These are phyloP conservation scores for Rhododendron molle DNA, from an alignment of 148 eudicot species.

Conservation along the genomic window DNA sequence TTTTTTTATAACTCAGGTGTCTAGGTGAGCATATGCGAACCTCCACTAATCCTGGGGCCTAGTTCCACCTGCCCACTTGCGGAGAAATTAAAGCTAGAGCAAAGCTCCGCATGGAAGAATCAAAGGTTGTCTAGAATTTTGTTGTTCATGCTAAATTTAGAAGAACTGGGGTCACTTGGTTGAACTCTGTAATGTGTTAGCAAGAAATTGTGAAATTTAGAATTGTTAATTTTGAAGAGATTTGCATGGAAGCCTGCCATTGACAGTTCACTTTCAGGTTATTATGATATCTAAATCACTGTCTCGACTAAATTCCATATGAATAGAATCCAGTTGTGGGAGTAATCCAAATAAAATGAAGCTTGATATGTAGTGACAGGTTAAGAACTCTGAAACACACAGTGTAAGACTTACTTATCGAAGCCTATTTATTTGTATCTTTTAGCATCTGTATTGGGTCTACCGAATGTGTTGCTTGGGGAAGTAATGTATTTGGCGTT, in stretches of 20 bases:
- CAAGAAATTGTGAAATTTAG: neutral
- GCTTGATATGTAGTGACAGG: neutral
- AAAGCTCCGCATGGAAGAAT: neutral
- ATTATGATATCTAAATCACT: neutral
- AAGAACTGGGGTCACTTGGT: neutral
- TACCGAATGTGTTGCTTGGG: neutral
- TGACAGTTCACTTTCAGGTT: neutral
- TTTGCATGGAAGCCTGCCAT: neutral
- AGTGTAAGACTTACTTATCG: neutral
- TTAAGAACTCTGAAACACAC: neutral
- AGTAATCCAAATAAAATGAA: neutral
- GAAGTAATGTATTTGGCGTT: neutral
- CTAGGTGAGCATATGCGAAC: neutral
- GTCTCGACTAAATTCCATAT: neutral
- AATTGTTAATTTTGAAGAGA: neutral
- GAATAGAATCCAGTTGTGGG: neutral
- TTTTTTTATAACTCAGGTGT: neutral
- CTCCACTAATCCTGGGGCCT: neutral
- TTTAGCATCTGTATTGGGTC: neutral
- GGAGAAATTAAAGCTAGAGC: neutral
- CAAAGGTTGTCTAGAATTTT: neutral
- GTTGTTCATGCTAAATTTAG: conserved; percentile 7
- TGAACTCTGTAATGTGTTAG: neutral
- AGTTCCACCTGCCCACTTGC: neutral
- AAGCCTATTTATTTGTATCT: neutral